Evolutionary conservation across 768 basidiomycete genomes (phyloP).

Genomic region (Lentinula boryana): DNA sequence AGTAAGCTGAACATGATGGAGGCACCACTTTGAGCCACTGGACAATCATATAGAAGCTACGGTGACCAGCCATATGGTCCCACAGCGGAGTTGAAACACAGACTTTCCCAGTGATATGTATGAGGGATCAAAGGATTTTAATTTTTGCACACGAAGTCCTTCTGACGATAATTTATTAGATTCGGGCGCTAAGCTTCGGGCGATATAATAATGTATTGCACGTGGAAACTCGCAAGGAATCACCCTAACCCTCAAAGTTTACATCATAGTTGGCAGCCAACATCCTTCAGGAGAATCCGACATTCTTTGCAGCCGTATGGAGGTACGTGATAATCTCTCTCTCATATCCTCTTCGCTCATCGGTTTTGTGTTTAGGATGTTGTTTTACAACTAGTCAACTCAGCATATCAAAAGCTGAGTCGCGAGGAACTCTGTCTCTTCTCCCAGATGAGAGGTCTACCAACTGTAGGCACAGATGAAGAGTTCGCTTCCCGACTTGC

Average conservation of each 20-base stretch:
- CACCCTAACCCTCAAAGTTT: neutral
- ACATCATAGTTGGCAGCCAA: neutral
- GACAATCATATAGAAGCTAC: neutral
- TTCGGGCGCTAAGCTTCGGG: too few species aligned
- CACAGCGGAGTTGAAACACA: neutral
- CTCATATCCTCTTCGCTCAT: constrained; percentile 11
- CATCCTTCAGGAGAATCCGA: neutral
- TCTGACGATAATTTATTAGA: too few species aligned
- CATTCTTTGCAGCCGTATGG: constrained; percentile 23
- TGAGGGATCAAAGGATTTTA: neutral
- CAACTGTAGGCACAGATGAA: constrained; percentile 50
- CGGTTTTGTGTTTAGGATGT: constrained; percentile 21
- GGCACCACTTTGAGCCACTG: neutral
- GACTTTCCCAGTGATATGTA: neutral
- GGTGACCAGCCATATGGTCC: neutral
- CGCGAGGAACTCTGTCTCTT: constrained; percentile 70
- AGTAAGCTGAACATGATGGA: neutral
- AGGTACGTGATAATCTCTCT: neutral
- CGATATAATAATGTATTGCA: too few species aligned
- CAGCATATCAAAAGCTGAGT: constrained; percentile 64
- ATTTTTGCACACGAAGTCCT: too few species aligned
- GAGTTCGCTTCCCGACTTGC: constrained; percentile 70
- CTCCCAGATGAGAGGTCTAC: constrained; percentile 66
- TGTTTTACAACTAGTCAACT: constrained; percentile 39
- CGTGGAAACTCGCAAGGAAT: neutral